phyloP scores from a whole-genome alignment of 805 yeast species.

The Barnettozyma sp. region DNA sequence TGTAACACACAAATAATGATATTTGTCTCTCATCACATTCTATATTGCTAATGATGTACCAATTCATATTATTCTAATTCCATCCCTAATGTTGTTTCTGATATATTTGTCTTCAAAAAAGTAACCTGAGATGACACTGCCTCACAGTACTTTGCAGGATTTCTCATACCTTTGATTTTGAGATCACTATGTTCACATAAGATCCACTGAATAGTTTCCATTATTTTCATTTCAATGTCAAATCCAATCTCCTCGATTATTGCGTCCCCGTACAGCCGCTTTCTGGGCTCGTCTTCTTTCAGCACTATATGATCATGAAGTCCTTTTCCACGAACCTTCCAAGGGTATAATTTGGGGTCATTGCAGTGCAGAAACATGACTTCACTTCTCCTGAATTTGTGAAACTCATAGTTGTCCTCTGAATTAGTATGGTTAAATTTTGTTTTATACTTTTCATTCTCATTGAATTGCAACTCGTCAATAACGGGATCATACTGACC shows the following conservation, averaged over 20 bases:
- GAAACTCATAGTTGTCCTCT: constrained; percentile 19
- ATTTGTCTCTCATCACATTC: too few relatives aligned
- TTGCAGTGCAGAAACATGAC: constrained; percentile 25
- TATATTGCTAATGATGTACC: too few relatives aligned
- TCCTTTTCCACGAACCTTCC: constrained; percentile 25
- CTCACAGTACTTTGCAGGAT: constrained; percentile 33
- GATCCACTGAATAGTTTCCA: constrained; percentile 24
- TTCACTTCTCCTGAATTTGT: constrained; percentile 19
- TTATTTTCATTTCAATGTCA: constrained; percentile 26
- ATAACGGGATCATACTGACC: constrained; percentile 47
- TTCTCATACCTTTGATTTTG: constrained; percentile 31
- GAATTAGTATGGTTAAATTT: constrained; percentile 13
- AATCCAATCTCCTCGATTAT: constrained; percentile 22
- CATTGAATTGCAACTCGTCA: constrained; percentile 26
- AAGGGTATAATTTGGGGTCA: constrained; percentile 26
- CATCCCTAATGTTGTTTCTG: background rate
- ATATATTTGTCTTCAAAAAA: background rate
- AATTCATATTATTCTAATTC: background rate
- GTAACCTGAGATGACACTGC: constrained; percentile 25
- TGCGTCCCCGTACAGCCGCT: constrained; percentile 18
- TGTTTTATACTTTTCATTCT: constrained; percentile 14
- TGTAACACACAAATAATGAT: too few relatives aligned
- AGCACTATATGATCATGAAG: constrained; percentile 18
- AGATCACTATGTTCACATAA: constrained; percentile 29
- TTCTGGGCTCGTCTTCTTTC: constrained; percentile 15